Conservation (phyloP, 345 rosid genomes). For the Jatropha curcas region DNA sequence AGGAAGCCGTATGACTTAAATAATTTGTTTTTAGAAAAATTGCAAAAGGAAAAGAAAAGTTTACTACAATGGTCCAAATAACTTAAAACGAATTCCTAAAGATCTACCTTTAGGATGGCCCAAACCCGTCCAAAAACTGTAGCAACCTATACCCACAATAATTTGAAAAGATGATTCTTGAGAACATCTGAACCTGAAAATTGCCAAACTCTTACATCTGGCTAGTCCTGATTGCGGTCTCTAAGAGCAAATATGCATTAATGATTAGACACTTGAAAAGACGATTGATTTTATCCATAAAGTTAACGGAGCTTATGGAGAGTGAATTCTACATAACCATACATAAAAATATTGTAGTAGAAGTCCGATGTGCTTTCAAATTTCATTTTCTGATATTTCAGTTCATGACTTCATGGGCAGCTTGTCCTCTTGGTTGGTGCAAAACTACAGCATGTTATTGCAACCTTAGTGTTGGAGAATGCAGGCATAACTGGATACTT, state of each 20-base stretch:
- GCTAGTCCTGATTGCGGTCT: not conserved
- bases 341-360: not conserved
- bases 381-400: slow-evolving; percentile 12
- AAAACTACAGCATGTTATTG: slow-evolving; percentile 88
- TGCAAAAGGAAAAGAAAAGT: not conserved
- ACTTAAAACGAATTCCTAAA: not conserved
- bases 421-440: slow-evolving; percentile 82
- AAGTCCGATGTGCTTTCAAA: not conserved
- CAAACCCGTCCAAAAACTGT: no score
- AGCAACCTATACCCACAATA: not conserved
- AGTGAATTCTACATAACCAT: not conserved
- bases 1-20: no score
- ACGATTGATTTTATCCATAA: not conserved
- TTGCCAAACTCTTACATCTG: not conserved
- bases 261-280: slow-evolving; percentile 1
- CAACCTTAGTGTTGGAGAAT: slow-evolving; percentile 78
- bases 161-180: not conserved
- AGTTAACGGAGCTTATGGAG: not conserved
- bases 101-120: not conserved
- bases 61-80: not conserved
- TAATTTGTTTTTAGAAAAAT: no score
- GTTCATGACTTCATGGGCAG: slow-evolving; percentile 33
- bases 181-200: not conserved
- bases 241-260: not conserved
- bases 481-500: slow-evolving; percentile 56